Base-by-base conservation (phyloP, 805 yeast genomes). In the Dipodascus geniculatus region DNA sequence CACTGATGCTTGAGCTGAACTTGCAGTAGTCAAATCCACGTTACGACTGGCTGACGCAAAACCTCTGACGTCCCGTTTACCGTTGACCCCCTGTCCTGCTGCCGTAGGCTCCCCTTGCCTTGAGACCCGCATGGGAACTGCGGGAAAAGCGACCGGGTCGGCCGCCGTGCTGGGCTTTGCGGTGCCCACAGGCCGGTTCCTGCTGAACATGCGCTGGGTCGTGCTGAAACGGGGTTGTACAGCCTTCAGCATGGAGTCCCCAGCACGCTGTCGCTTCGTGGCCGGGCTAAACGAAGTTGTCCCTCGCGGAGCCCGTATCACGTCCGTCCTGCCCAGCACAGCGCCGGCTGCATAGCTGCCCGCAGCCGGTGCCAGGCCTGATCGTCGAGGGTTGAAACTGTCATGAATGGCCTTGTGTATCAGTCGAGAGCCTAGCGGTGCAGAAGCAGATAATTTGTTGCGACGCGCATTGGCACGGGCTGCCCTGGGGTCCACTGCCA, bases 401-500 rank as follows among this genome's bases (percentile, higher is more conserved):
- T 38, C 20, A 11, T 38, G 20, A 38, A 38, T 38, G 6, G 44
- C 44, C 14, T 17, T 38, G 44, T 38, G 44, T 17, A 38, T 6
- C 20, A 38, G 14, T 16, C 44, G 44, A 3, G 44, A 38, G 4
- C 44, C 44, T n/a, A 38, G 17, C 4, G 44, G 44, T n/a, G 44
- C 19, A n/a, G 44, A n/a, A 38, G 44, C 44, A 38, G 44, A 14
- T 16, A 38, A n/a, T 49, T 52, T 50, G 33, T 28, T 28, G 22
- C 56, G 52, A 17, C 56, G 56, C 2, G 58, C 53, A 20, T 54
- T 28, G 3, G 59, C 54, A 22, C 56, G 48, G 33, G 54, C 52
- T 17, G 61, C 55, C 22, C 35, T 24, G 3, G 63, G 63, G 54
- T 61, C 63, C 3, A 54, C 56, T 38, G 59, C 61, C 22, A 61